Evolutionary conservation across 768 basidiomycete genomes (phyloP), one percentile per base, ranked within the genome.

Genomic region (Guyanaporus albipodus): DNA sequence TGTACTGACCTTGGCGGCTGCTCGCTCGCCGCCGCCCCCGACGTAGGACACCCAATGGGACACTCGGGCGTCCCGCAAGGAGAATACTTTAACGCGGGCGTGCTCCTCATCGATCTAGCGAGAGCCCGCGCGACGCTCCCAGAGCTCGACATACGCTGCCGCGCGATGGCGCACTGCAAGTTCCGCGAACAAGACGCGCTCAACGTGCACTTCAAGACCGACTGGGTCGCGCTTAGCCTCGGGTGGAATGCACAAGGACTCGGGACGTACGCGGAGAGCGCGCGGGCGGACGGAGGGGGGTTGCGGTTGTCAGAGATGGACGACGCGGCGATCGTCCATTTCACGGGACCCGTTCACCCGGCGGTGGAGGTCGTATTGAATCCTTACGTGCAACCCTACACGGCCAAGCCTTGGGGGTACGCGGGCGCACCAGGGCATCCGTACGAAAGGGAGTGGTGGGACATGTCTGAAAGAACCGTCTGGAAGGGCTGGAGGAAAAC

Each of bases 351-450:
- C 2, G 66, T 78, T 23, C 67, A 79, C 58, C 78, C 79, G 1
- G 51, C 57, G 5, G 36, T 79, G 49, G 69, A 61, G 7, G 62
- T 68, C 5, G 71, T 79, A 10, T 56, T 80, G 50, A 78, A 78
- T 55, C 73, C 73, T 2, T 74, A 67, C 44, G 68, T 77, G n/a
- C 78, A 75, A 52, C 79, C 77, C 4, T 75, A 64, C 48, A 74
- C 73, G 2, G 67, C 77, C 8, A 82, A 80, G 50, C 78, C 78
- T 1, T 80, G 80, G 79, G 77, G 77, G 3, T 80, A 79, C 47
- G 67, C 73, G 1, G 74, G 77, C 11, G 64, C 76, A 1, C 78
- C 76, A 10, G 73, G 72, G 9, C 73, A 81, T 50, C 78, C 80
- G 0, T 78, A 69, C 53, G 56, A 59, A 17, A 52, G 49, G 8